phyloP scores from a whole-genome alignment of 805 yeast genomes.

The Myxozyma mucilagina region DNA sequence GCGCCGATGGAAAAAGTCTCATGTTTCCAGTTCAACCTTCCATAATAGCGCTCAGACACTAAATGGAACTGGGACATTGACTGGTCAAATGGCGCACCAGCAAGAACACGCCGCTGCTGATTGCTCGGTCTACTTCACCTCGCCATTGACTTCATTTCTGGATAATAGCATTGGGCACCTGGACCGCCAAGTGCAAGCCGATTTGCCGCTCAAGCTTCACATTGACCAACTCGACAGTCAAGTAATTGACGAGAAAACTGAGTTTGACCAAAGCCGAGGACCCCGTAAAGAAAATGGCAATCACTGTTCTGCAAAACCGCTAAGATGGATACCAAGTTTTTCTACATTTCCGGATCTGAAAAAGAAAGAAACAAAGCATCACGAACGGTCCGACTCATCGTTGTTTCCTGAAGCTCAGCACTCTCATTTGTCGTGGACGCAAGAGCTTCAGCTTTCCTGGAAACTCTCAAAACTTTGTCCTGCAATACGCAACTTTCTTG shows the following conservation, averaged over 20 bases:
- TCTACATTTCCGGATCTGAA: background rate
- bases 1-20: background rate
- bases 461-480: background rate
- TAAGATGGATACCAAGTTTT: slow-evolving; percentile 1
- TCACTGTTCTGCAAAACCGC: background rate
- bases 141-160: background rate
- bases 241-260: too few species aligned
- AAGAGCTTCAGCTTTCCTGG: slow-evolving; percentile 1
- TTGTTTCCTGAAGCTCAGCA: background rate
- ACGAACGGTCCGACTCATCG: background rate
- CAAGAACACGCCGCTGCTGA: background rate
- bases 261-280: too few species aligned
- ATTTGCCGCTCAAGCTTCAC: background rate
- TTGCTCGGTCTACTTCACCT: background rate
- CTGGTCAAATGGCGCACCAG: background rate
- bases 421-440: background rate
- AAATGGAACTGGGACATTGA: background rate
- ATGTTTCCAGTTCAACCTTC: background rate
- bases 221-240: background rate
- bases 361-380: background rate
- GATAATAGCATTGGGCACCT: background rate
- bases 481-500: background rate
- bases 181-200: background rate
- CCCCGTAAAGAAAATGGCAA: too few species aligned
- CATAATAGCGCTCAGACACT: slow-evolving; percentile 1